Base-by-base conservation (phyloP, 352 stramenopile species). In the Phytopythium chamaehyphon region DNA sequence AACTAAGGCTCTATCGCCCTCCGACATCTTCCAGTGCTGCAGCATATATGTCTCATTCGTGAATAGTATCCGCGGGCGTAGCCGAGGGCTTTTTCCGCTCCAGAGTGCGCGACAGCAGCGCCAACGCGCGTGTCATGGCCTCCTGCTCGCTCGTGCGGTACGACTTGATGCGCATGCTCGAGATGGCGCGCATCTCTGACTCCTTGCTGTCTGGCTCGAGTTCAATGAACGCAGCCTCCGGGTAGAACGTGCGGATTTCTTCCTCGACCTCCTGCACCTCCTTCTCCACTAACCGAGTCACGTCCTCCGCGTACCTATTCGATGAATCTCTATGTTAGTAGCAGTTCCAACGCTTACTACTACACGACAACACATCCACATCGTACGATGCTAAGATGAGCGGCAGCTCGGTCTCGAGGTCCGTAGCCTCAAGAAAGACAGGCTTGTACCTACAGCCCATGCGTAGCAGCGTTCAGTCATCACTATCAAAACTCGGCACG, bases 251-350 rank as follows among this genome's bases (percentile, higher is more conserved):
- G 19, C 83, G 83, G 56, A 99, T 98, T 59, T 95, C 83, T 19
- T 88, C 79, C 76, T 99, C 95, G n/a, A 98, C 95, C 54, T 97
- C 84, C 54, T 96, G 80, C 6, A 99, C 90, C 60, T 99, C 96
- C 58, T 95, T 89, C 74, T 99, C 96, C 6, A 98, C 93, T 19
- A 96, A 71, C 15, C 96, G 78, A 43, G 97, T 98, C 42, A 99
- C 95, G 72, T 98, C 96, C 61, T 99, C 96, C 0, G 96, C 94
- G 59, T 92, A 91, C 60, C 69, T 80, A 33, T 33, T 33, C 9
- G 28, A 28, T 28, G 40, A 26, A 19, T 6, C 37, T 9, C n/a
- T n/a, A n/a, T n/a, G 37, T 42, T 14, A 42, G 37, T n/a, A 42
- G 28, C 5, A 33, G 28, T 33, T 39, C 16, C 5, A 24, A 24